A percentile compares a stretch with the other conserved stretches of the same genome.
phyloP scores from a whole-genome alignment of 2,329 filamentous ascomycete genomes.

The Hypoxylon sp. region DNA sequence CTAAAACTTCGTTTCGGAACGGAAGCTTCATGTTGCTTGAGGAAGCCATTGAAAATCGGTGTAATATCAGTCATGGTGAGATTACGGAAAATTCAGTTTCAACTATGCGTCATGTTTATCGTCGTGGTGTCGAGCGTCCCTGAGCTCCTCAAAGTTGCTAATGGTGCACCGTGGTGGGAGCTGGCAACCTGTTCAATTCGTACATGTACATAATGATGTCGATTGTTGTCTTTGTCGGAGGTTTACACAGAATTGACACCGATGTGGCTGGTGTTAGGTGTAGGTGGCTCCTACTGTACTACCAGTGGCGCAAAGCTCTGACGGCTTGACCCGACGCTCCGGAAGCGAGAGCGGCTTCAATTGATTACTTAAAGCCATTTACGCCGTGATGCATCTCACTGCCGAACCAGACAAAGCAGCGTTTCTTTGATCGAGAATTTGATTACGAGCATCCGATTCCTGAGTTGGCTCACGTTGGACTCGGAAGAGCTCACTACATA shows the following conservation, averaged over 20 bases:
- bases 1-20: slow-evolving; percentile 62
- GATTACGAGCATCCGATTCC: background rate
- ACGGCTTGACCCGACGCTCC: background rate
- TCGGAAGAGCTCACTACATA: background rate
- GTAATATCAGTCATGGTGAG: slow-evolving; percentile 73
- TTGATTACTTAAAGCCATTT: slow-evolving; percentile 9
- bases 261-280: slow-evolving; percentile 37
- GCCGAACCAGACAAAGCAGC: background rate
- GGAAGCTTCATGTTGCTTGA: slow-evolving; percentile 71
- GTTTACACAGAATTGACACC: slow-evolving; percentile 14
- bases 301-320: background rate
- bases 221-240: slow-evolving; percentile 25
- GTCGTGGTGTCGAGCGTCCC: slow-evolving; percentile 20
- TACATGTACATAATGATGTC: slow-evolving; percentile 29
- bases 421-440: background rate
- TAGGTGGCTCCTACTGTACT: background rate
- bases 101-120: slow-evolving; percentile 17
- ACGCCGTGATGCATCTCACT: background rate
- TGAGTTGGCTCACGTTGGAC: background rate
- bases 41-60: slow-evolving; percentile 75
- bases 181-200: slow-evolving; percentile 44
- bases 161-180: slow-evolving; percentile 14
- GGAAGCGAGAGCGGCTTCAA: slow-evolving; percentile 20
- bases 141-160: slow-evolving; percentile 9
- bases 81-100: background rate